phyloP scores from a whole-genome alignment of 2,329 filamentous ascomycete genomes.

The Neurospora sp. region DNA sequence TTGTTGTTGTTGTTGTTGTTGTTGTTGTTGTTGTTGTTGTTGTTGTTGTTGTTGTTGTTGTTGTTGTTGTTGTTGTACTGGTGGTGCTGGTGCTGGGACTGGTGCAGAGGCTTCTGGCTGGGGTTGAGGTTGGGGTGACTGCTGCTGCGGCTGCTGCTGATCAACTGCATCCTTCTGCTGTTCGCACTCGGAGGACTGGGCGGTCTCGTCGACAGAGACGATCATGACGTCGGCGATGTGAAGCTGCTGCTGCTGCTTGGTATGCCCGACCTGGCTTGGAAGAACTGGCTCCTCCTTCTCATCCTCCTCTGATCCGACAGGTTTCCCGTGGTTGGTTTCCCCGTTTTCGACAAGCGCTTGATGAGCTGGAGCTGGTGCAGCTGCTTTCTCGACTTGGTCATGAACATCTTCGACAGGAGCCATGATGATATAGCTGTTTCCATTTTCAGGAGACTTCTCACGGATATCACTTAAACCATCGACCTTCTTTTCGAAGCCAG shows the following conservation, averaged over 20 bases:
- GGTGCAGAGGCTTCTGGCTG: background rate
- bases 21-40: background rate
- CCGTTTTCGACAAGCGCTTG: background rate
- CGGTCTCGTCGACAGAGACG: background rate
- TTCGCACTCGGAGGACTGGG: background rate
- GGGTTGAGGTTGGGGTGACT: background rate
- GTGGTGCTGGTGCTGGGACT: background rate
- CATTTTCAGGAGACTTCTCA: background rate
- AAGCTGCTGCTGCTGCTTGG: background rate
- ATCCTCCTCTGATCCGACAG: background rate
- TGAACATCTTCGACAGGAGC: background rate
- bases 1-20: background rate
- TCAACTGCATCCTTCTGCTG: background rate
- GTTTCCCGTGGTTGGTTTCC: background rate
- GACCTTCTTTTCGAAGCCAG: background rate
- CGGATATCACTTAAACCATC: background rate
- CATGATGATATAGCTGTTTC: background rate
- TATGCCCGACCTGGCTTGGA: background rate
- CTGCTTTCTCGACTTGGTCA: background rate
- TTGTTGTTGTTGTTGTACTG: background rate
- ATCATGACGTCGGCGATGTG: background rate
- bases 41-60: too few species aligned
- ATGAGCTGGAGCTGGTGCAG: background rate
- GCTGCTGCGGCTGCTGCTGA: background rate
- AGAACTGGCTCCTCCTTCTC: background rate